Evolutionary conservation across 805 yeast species (phyloP), one percentile per base, ranked within the genome.

Genomic region (Teunomyces pallodes): DNA sequence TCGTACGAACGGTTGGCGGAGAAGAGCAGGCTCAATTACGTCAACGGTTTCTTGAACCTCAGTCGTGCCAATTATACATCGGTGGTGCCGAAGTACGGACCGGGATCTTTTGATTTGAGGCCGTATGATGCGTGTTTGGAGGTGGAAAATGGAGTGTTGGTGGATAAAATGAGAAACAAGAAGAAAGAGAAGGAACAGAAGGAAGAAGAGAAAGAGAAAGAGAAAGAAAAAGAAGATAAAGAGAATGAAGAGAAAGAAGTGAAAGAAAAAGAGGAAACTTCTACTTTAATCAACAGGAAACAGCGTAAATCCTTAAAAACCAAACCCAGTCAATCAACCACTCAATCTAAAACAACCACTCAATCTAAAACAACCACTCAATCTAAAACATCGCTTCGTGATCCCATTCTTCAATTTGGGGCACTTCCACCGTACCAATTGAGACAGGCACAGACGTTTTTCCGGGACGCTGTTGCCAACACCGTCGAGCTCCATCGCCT

Each of bases 41-140:
- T 57, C 27, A 57, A 61, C 33, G 81, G 78, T 5, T 74, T 58
- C 51, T 56, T 76, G 3, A 64, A 66, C 38, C 59, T 79, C 29
- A 72, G 81, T 39, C 53, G 80, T 50, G 82, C 82, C 8, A 77
- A 74, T 49, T 77, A 68, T 54, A 58, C 64, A 33, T 47, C 56
- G 5, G 32, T 52, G n/a, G 55, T 57, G 5, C 61, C 60, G 45
- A 51, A 55, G 14, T 80, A 56, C 49, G 81, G 82, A 2, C 47
- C 56, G 24, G 76, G 71, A 31, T 59, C 65, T 28, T 74, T 72
- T 56, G 83, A 80, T 52, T 43, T 59, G 54, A 53, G 76, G 33
- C 60, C 61, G 7, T 56, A 67, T 44, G 39, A 48, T 2, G 66
- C 61, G 28, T 43, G 47, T 4, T 57, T 66, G 28, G 46, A 43